Base-by-base conservation (phyloP, 805 yeast genomes). In the Yarrowia yakushimensis region DNA sequence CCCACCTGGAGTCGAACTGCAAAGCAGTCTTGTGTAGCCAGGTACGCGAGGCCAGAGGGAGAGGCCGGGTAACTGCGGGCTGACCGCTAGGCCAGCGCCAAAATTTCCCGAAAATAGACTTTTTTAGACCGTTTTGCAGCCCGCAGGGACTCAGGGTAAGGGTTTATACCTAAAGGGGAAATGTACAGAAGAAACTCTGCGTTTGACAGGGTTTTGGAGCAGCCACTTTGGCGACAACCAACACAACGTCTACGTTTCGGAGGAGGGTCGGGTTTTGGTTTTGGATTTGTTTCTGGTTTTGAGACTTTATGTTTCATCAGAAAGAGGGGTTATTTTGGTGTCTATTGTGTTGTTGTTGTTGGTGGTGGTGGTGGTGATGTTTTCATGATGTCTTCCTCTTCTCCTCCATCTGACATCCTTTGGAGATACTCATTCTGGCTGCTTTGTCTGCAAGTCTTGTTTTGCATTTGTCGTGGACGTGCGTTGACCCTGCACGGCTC, bases 21-120 rank as follows among this genome's bases (percentile, higher is more conserved):
- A 33, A 34, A 39, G 33, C 33, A 43, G 42, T 36, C 62, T 42
- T 59, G 52, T 59, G 62, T 59, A 59, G 52, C 54, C 52, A 36
- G 62, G 62, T 59, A 59, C 42, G 62, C 62, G 62, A 55, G 61
- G 61, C 61, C 61, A 39, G 48, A 39, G 37, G 39, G 61, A 55
- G 61, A 55, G 61, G 61, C 61, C 15, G 61, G 61, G 61, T 55
- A 55, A 55, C 48, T 17, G 30, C 15, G 8, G 28, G 13, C 11
- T 39, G 48, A 31, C 61, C 34, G 48, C 20, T 55, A 55, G 39
- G 48, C 61, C 61, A 55, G 12, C 17, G 36, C n/a, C 17, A 18
- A 39, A 20, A 25, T 34, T 17, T 33, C 55, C 55, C 8, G 11
- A 1, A n/a, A 33, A 25, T 52, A 9, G 18, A 12, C 23, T 52